Base-by-base conservation (phyloP, 1,284 basidiomycete genomes). In the Paramarasmius palmivorus region DNA sequence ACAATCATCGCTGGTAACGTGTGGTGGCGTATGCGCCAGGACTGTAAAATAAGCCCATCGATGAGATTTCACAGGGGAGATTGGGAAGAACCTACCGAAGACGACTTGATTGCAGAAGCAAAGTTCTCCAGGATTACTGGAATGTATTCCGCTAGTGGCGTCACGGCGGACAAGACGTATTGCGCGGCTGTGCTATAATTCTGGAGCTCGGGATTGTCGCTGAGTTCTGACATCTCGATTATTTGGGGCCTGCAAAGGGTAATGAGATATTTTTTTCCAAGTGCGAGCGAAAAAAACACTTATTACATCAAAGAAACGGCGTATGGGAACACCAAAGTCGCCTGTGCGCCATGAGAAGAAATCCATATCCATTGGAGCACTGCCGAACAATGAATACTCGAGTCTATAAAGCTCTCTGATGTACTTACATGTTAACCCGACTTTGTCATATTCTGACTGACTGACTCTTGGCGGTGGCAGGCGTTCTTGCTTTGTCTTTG, bases 361-460 rank as follows among this genome's bases (percentile, higher is more conserved):
- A 82, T 72, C 91, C 90, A 93, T 46, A 93, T 76, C 89, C 88
- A 92, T 60, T 87, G 79, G 23, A 93, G 66, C 56, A 92, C 88
- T 90, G 50, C 19, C 15, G 57, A 42, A 29, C 52, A 56, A 55
- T 49, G 48, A 58, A 67, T 58, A 64, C 63, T 49, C 14, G 41
- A 32, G 51, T 9, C 6, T 40, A 6, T 42, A 22, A 41, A 5
- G 39, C 1, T 23, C 17, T n/a, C 29, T n/a, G 38, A 40, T 14
- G 48, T 35, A 68, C 83, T 63, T 68, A 90, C 89, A 71, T 20
- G 89, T 89, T 54, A 92, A 71, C 10, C 90, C 88, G 53, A 92
- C 84, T 73, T 91, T 93, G 72, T 97, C 94, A 68, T 96, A 96
- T 74, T 86, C 84, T 37, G 81, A 92, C 67, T 86, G 90, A 59